Percentiles rank a stretch among this genome's conserved stretches.
Conservation (phyloP, 352 stramenopile species). For the Discostella stelligera region DNA sequence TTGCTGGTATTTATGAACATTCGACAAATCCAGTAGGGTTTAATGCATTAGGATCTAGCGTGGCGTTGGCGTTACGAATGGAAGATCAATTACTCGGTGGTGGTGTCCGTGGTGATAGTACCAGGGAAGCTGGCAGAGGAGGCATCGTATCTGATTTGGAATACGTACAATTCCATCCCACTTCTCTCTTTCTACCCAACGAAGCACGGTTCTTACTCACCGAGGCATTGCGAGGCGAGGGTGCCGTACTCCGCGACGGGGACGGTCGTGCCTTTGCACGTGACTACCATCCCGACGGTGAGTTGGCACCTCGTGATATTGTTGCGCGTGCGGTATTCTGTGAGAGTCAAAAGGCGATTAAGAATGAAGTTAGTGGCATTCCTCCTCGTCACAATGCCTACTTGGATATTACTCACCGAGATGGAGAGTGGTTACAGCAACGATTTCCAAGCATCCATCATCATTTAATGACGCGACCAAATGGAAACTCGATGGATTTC, state of each 20-base stretch:
- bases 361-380: slow-evolving; percentile 20
- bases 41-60: slow-evolving; percentile 77
- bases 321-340: slow-evolving; percentile 89
- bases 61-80: slow-evolving; percentile 81
- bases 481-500: slow-evolving; percentile 88
- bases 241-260: slow-evolving; percentile 87
- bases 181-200: slow-evolving; percentile 88
- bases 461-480: slow-evolving; percentile 35
- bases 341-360: slow-evolving; percentile 85
- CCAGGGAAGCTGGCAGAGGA: neutral
- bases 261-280: slow-evolving; percentile 85
- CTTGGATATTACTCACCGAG: slow-evolving; percentile 90
- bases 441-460: slow-evolving; percentile 89
- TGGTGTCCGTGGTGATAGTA: slow-evolving; percentile 60
- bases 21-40: slow-evolving; percentile 90
- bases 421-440: slow-evolving; percentile 84
- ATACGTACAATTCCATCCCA: slow-evolving; percentile 96
- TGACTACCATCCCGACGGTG: slow-evolving; percentile 89
- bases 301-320: slow-evolving; percentile 92
- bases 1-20: slow-evolving; percentile 92
- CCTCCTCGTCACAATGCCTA: slow-evolving; percentile 82
- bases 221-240: slow-evolving; percentile 90
- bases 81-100: slow-evolving; percentile 67
- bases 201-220: slow-evolving; percentile 91
- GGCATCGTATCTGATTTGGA: slow-evolving; percentile 85